Base-by-base conservation (phyloP, 768 basidiomycete genomes). In the Fistulinella prunicolor region DNA sequence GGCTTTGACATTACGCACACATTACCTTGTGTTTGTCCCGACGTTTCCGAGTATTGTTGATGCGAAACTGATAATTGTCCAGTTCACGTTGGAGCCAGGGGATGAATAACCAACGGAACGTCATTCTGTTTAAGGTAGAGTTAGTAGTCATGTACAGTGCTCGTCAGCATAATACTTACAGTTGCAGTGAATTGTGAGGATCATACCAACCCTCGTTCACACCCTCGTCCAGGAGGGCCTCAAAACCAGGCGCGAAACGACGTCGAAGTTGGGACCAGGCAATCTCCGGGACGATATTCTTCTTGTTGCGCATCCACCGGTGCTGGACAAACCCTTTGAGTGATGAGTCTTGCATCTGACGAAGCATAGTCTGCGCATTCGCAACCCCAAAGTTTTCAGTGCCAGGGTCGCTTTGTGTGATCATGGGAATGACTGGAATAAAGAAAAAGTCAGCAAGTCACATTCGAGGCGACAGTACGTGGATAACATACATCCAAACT, bases 211-310 rank as follows among this genome's bases (percentile, higher is more conserved):
- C 68, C 4, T 53, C 70, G 43, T 14, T 5, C 0, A 46, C 19
- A 7, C 72, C 73, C 0, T 46, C 6, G 0, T 72, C 58, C 1
- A 76, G 50, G 0, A 69, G 29, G 4, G 54, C 21, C 47, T 77
- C 70, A 56, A 72, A 75, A 0, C 71, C 71, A 1, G 67, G 70
- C 0, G 66, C 45, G 37, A 66, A 77, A 1, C 56, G 30, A 0
- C 54, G 44, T 8, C 13, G 30, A 32, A 32, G 30, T 14, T 32
- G 13, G 7, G 30, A 32, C 30, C 30, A 32, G 13, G 49, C 51
- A 0, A 68, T 70, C 47, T 79, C 75, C 0, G 72, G 61, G 46
- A 68, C 73, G 32, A 79, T 56, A 39, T 79, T 79, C 3, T 57
- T 66, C 29, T 74, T 68, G 0, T 57, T 44, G 0, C 53, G 45